Evolutionary conservation across 1,284 basidiomycete species (phyloP).

Genomic region (Volvariella volvacea): DNA sequence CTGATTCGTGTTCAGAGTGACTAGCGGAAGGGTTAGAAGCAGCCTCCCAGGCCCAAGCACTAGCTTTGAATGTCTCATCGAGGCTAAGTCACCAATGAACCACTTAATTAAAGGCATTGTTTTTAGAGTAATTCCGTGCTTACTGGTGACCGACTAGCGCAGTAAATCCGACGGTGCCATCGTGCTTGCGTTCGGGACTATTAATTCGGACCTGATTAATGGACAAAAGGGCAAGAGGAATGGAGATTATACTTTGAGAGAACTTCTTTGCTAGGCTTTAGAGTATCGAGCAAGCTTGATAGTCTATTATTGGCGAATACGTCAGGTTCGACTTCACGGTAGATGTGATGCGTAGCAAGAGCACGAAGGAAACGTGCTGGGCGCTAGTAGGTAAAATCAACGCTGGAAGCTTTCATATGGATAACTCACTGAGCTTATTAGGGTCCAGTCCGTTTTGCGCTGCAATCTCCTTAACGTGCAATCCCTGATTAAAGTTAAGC

Average conservation of each 20-base stretch:
- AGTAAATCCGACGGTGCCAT: conserved; percentile 16
- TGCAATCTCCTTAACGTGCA: conserved; percentile 29
- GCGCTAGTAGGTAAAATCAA: too few relatives aligned
- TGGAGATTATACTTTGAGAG: conserved; percentile 17
- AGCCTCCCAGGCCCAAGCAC: conserved; percentile 27
- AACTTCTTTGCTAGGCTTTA: conserved; percentile 26
- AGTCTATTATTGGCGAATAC: conserved; percentile 37
- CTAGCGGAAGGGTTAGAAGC: background rate
- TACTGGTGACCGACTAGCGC: conserved; percentile 16
- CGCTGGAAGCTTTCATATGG: conserved; percentile 2
- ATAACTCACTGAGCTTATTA: conserved; percentile 23
- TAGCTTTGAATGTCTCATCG: conserved; percentile 28
- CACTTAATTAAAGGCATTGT: background rate
- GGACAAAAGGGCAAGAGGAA: background rate
- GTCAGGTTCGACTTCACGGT: conserved; percentile 31
- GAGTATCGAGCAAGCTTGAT: conserved; percentile 32
- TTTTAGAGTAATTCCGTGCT: background rate
- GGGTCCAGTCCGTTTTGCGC: conserved; percentile 20
- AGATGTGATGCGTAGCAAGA: conserved; percentile 35
- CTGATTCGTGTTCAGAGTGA: background rate
- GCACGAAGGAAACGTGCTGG: conserved; percentile 34
- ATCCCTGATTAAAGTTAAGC: conserved; percentile 16
- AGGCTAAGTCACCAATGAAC: conserved; percentile 15
- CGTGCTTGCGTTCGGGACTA: conserved; percentile 17
- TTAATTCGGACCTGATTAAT: background rate